Conservation (phyloP, 2,329 filamentous ascomycete genomes). For the Chaetothyriales sp. region DNA sequence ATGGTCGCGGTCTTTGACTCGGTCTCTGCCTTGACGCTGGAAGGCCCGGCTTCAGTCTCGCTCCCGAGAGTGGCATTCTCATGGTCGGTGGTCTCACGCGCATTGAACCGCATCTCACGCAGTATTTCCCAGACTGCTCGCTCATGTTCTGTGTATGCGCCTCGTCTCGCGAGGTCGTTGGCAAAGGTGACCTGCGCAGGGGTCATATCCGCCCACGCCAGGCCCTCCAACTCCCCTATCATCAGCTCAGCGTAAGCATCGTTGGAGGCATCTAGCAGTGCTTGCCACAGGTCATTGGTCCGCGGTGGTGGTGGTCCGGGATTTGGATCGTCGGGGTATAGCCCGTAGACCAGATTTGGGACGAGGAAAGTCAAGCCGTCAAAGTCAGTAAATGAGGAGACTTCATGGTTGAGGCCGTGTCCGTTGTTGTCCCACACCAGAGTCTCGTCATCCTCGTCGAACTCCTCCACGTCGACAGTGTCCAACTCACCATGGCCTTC, state of each 20-base stretch:
- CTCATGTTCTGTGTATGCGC: background rate
- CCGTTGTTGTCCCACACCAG: too few relatives aligned
- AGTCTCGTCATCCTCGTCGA: background rate
- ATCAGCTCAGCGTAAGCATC: background rate
- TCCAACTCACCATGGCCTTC: too few relatives aligned
- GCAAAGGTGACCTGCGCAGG: background rate
- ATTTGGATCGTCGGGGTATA: background rate
- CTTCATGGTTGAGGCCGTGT: background rate
- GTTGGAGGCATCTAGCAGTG: background rate
- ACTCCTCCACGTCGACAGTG: too few relatives aligned
- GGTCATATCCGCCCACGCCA: background rate
- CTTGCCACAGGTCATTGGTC: background rate
- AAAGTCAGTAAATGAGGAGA: background rate
- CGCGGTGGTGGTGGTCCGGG: background rate
- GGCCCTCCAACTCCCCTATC: background rate
- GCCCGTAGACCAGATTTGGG: background rate
- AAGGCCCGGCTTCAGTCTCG: background rate
- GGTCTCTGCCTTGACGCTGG: too few relatives aligned
- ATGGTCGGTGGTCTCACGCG: background rate
- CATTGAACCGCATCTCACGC: background rate
- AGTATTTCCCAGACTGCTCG: background rate
- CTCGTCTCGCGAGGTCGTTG: background rate
- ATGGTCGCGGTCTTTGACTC: background rate
- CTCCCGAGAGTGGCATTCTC: background rate
- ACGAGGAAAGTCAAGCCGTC: background rate